phyloP scores from a whole-genome alignment of 192 early-diverging fungal genomes.

The Coemansia sp. region DNA sequence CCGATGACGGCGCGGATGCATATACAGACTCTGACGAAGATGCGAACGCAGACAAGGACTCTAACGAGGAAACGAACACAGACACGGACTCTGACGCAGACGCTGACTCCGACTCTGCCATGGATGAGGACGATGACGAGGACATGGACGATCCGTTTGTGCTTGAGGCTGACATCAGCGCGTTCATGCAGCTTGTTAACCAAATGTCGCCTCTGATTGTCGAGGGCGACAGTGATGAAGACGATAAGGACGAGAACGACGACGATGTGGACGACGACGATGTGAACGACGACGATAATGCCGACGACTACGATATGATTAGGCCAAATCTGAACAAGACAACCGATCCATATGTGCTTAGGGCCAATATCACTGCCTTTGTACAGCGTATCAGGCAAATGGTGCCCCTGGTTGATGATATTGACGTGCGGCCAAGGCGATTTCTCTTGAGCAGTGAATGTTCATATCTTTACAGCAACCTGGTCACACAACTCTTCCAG shows the following conservation, averaged over 20 bases:
- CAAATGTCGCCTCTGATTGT: neutral
- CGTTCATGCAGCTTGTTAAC: neutral
- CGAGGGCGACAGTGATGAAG: too few species aligned
- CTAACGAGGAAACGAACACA: too few species aligned
- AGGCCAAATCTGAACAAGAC: neutral
- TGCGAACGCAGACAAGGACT: too few species aligned
- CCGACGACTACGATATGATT: neutral
- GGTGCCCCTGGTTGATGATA: neutral
- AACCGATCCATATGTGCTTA: neutral
- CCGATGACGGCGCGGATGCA: too few species aligned
- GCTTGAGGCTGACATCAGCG: too few species aligned
- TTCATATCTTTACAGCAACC: neutral
- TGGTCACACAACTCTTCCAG: neutral
- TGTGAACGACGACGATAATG: neutral
- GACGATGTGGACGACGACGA: too few species aligned
- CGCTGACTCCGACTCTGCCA: too few species aligned
- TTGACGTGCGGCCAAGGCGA: neutral
- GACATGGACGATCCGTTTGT: too few species aligned
- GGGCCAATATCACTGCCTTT: neutral
- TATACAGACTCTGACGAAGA: too few species aligned
- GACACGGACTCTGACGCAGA: too few species aligned
- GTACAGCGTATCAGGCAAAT: neutral
- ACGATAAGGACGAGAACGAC: too few species aligned
- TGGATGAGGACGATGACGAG: too few species aligned
- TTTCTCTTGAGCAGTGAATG: neutral